A percentile compares a stretch with the other conserved stretches of the same genome.
Conservation (phyloP, 768 basidiomycete species). For the Termitomyces sp. region DNA sequence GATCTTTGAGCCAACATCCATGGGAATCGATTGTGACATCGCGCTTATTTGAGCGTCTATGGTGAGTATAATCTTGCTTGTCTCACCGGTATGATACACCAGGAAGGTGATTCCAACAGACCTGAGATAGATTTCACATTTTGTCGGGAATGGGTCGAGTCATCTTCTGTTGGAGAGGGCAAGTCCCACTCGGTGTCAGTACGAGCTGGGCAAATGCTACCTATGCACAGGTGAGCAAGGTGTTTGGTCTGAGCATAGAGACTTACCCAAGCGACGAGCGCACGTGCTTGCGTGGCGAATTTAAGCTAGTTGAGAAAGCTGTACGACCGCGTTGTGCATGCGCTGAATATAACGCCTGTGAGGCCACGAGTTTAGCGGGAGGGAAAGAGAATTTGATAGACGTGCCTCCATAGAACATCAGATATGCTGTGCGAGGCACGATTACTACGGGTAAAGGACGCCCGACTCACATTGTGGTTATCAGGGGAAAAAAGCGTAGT, state of each 20-base stretch:
- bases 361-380: background rate
- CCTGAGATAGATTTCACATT: too few relatives aligned
- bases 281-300: conserved; percentile 56
- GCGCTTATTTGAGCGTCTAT: too few relatives aligned
- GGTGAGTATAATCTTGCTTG: too few relatives aligned
- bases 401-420: conserved; percentile 70
- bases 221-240: conserved; percentile 25
- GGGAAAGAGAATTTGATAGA: background rate
- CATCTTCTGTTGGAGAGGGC: too few relatives aligned
- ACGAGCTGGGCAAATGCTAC: conserved; percentile 80
- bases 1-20: too few relatives aligned
- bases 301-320: conserved; percentile 64
- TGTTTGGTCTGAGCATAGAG: background rate
- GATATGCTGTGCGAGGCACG: conserved; percentile 39
- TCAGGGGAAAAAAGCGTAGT: too few relatives aligned
- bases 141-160: too few relatives aligned
- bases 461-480: conserved; percentile 64
- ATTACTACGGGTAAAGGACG: background rate
- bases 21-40: too few relatives aligned
- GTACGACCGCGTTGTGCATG: conserved; percentile 81
- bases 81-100: too few relatives aligned
- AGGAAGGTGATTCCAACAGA: too few relatives aligned
- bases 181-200: conserved; percentile 57
- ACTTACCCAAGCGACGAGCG: conserved; percentile 58
- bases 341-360: conserved; percentile 70